Evolutionary conservation across 805 yeast genomes (phyloP).

Genomic region (Suhomyces sp.): DNA sequence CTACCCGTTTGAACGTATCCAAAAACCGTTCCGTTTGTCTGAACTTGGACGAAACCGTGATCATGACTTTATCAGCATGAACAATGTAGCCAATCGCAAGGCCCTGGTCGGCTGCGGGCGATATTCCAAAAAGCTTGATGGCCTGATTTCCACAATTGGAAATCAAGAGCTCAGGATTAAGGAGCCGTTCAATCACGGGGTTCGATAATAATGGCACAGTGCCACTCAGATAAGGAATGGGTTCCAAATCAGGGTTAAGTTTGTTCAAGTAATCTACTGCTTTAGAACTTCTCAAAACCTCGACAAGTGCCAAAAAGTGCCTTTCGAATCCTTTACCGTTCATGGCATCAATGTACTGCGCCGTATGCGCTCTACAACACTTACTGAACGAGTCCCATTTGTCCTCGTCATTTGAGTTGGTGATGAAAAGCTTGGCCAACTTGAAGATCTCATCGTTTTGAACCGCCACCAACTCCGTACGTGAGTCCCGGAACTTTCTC

Average conservation of each 20-base stretch:
- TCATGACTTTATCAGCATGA: constrained; percentile 71
- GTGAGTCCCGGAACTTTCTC: constrained; percentile 60
- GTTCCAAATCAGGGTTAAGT: constrained; percentile 31
- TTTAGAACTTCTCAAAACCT: constrained; percentile 48
- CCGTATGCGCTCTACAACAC: constrained; percentile 52
- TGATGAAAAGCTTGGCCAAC: constrained; percentile 61
- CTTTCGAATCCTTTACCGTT: constrained; percentile 69
- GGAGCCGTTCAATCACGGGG: constrained; percentile 31
- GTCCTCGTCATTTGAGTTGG: constrained; percentile 44
- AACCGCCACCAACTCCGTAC: constrained; percentile 67
- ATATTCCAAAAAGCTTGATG: constrained; percentile 81
- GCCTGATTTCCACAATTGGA: constrained; percentile 94
- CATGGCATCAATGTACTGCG: constrained; percentile 50
- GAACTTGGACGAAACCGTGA: constrained; percentile 83
- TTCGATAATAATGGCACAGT: constrained; percentile 34
- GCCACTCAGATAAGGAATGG: constrained; percentile 10
- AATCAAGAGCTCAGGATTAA: constrained; percentile 35
- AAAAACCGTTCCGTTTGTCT: constrained; percentile 80
- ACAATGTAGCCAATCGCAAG: constrained; percentile 92
- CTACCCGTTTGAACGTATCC: constrained; percentile 62
- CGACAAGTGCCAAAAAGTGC: constrained; percentile 63
- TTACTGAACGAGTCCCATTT: constrained; percentile 52
- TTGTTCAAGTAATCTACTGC: constrained; percentile 36
- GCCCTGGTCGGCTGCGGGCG: constrained; percentile 87
- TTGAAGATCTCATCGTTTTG: constrained; percentile 53